Evolutionary conservation across 2,329 filamentous ascomycete genomes (phyloP), one percentile per base, ranked within the genome.

Genomic region (Lasiodiplodia citricola): DNA sequence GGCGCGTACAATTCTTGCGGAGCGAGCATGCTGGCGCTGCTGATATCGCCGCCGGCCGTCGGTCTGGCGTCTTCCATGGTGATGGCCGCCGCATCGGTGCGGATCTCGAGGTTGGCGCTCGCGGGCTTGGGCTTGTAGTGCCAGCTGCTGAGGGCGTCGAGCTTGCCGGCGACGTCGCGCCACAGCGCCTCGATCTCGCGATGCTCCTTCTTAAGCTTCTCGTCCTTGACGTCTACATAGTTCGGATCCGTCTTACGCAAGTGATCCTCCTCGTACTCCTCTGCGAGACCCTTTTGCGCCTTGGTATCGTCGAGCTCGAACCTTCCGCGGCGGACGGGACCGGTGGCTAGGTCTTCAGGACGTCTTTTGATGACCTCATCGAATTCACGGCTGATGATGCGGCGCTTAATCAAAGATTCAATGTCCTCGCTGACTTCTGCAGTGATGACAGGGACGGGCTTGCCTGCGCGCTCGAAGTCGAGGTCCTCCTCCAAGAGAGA

Each of bases 21-120:
- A 56, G 96, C 96, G 70, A 99, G 87, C 84, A 91, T 91, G 75
- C 90, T 92, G 38, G 79, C 80, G 31, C 88, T 88, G 16, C 86
- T 85, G 69, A 94, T 88, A 52, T 91, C 92, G 75, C 90, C 90
- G 54, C 92, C 92, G 0, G 91, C 93, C 18, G 91, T 91, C 8
- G 96, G 95, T 74, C 97, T 91, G 1, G 94, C 95, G 77, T 99
- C 96, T 83, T 99, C 96, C 92, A 98, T 97, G 73, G 88, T 87
- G 72, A 98, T 90, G 3, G 92, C 93, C n/a, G 94, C 93, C 4
- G 96, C 92, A 80, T 98, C 95, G 31, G 93, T 87, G 41, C 97
- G 91, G 67, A 97, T 92, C 54, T 92, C 94, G 71, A 99, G 88
- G 56, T 88, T 88, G n/a, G 93, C 89, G 64, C 91, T 91, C 2